Evolutionary conservation across 2,329 filamentous ascomycete species (phyloP).

Genomic region (Cladosporium halotolerans): DNA sequence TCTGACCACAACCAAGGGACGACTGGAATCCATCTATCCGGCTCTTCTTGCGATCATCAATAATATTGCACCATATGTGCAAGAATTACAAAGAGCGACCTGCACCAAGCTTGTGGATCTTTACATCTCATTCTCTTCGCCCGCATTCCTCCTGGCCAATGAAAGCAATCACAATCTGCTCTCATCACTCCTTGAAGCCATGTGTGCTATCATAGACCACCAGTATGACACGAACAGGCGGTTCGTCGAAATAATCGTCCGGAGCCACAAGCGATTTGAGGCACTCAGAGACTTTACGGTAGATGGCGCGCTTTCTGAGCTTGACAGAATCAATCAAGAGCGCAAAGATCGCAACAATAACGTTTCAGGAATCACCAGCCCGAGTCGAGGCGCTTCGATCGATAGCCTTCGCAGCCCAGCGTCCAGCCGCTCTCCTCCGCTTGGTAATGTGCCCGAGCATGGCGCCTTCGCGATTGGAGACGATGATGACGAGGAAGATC

Average conservation of each 20-base stretch:
- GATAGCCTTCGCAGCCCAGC: slow-evolving; percentile 64
- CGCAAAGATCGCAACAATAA: slow-evolving; percentile 47
- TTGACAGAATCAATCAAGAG: slow-evolving; percentile 69
- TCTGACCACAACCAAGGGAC: slow-evolving; percentile 85
- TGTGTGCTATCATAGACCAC: slow-evolving; percentile 86
- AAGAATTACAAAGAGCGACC: slow-evolving; percentile 66
- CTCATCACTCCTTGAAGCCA: slow-evolving; percentile 74
- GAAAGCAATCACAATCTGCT: slow-evolving; percentile 83
- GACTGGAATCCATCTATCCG: slow-evolving; percentile 84
- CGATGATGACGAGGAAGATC: slow-evolving; percentile 65
- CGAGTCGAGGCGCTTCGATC: slow-evolving; percentile 43
- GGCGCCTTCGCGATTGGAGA: slow-evolving; percentile 87
- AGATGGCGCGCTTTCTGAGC: slow-evolving; percentile 85
- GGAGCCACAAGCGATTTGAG: slow-evolving; percentile 76
- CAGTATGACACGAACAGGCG: slow-evolving; percentile 62
- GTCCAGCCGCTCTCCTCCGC: slow-evolving; percentile 47
- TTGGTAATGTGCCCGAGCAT: slow-evolving; percentile 69
- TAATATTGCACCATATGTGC: slow-evolving; percentile 80
- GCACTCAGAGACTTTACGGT: slow-evolving; percentile 80
- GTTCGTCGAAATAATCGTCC: slow-evolving; percentile 71
- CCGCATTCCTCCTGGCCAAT: slow-evolving; percentile 85
- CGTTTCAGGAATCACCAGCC: slow-evolving; percentile 27
- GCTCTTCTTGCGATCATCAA: slow-evolving; percentile 87
- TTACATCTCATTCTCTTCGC: slow-evolving; percentile 86
- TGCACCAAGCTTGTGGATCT: slow-evolving; percentile 80